phyloP scores from a whole-genome alignment of 805 yeast genomes.

The Clavispora santaluciae region DNA sequence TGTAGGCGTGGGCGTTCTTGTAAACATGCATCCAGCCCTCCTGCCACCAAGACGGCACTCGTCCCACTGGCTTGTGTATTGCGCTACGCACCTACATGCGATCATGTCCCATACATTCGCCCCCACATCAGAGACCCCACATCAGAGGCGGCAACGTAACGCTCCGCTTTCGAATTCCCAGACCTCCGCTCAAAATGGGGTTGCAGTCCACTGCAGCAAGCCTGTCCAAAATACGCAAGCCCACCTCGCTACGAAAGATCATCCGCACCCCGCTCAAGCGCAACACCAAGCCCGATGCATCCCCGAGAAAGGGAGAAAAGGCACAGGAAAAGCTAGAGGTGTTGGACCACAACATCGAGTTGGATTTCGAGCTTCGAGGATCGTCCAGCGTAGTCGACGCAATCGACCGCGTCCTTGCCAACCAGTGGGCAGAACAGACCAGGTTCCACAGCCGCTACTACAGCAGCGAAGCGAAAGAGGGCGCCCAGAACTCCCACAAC shows the following conservation, averaged over 20 bases:
- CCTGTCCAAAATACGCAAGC: constrained; percentile 27
- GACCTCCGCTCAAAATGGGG: constrained; percentile 6
- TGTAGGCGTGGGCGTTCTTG: no score
- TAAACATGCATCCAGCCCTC: no score
- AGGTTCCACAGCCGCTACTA: constrained; percentile 21
- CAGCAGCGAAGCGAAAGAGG: constrained; percentile 10
- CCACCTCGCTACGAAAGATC: constrained; percentile 18
- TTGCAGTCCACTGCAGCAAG: constrained; percentile 37
- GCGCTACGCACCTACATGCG: no score
- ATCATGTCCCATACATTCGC: no score
- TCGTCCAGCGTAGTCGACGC: constrained; percentile 28
- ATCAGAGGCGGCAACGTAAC: no score
- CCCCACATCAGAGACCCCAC: no score
- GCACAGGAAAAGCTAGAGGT: constrained; percentile 15
- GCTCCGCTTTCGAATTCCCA: not conserved
- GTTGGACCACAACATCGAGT: constrained; percentile 33
- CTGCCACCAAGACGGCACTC: no score
- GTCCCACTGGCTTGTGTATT: no score
- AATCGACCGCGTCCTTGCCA: constrained; percentile 26
- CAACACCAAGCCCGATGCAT: constrained; percentile 8
- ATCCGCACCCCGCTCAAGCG: constrained; percentile 24
- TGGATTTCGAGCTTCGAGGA: constrained; percentile 34
- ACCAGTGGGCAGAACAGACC: constrained; percentile 37
- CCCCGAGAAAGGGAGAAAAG: not conserved
- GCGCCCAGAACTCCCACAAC: constrained; percentile 10